Conservation (phyloP, 2,329 filamentous ascomycete species). For the Phialemoniopsis sp. region DNA sequence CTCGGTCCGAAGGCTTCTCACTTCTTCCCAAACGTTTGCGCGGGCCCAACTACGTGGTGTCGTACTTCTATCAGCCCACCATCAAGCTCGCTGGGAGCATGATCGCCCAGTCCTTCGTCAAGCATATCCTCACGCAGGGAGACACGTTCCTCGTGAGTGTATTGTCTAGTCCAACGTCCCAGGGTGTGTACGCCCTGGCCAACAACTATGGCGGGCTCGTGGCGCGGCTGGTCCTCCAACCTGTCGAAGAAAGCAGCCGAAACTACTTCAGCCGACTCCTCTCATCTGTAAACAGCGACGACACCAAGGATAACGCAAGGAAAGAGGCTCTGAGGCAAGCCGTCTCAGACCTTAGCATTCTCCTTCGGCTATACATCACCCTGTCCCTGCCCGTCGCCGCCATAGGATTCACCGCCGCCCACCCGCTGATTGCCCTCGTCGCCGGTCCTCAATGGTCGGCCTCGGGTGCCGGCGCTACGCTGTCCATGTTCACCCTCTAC, state of each 20-base stretch:
- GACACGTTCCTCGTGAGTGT: conserved; percentile 84
- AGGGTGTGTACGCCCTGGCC: conserved; percentile 88
- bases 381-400: conserved; percentile 65
- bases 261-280: conserved; percentile 85
- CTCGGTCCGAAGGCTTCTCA: conserved; percentile 61
- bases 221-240: conserved; percentile 87
- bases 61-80: conserved; percentile 66
- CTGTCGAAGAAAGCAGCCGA: conserved; percentile 88
- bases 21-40: conserved; percentile 48
- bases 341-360: conserved; percentile 47
- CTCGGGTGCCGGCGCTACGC: conserved; percentile 67
- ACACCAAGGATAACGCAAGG: conserved; percentile 2
- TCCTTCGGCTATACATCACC: conserved; percentile 71
- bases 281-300: conserved; percentile 20
- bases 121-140: conserved; percentile 90
- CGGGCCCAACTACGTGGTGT: conserved; percentile 40
- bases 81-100: conserved; percentile 74
- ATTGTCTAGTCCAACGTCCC: conserved; percentile 72
- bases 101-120: conserved; percentile 83
- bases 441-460: conserved; percentile 74
- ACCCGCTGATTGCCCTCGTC: conserved; percentile 67
- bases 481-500: conserved; percentile 85
- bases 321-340: too few species aligned
- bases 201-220: conserved; percentile 91
- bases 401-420: conserved; percentile 72